A percentile compares a stretch with the other conserved stretches of the same genome.
Evolutionary conservation across 202 grass and related monocot genomes (phyloP).

Genomic region (Sporobolus alterniflorus): DNA sequence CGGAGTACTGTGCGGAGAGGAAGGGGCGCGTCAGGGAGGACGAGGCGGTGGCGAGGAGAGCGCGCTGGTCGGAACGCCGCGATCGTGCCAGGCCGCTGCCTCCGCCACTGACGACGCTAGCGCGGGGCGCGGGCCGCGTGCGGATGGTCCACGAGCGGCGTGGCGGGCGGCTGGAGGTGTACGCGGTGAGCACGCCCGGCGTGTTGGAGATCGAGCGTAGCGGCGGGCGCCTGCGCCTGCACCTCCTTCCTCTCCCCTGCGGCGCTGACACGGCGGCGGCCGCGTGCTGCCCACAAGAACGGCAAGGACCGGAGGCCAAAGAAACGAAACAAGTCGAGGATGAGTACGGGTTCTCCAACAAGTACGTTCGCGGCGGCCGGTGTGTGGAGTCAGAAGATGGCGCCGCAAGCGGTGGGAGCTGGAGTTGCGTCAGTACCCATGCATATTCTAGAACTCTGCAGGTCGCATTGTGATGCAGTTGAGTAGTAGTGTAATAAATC

Average conservation of each 20-base stretch:
- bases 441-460: too few species aligned
- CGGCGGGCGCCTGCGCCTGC: conserved; percentile 59
- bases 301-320: not conserved
- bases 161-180: conserved; percentile 64
- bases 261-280: not conserved
- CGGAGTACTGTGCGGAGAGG: not conserved
- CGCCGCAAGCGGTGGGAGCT: not conserved
- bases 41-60: not conserved
- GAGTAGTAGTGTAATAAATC: too few species aligned
- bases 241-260: conserved; percentile 36
- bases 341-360: conserved; percentile 17
- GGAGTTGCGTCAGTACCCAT: too few species aligned
- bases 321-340: not conserved
- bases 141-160: conserved; percentile 63
- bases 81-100: conserved; percentile 32
- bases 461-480: too few species aligned
- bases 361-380: conserved; percentile 37
- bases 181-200: conserved; percentile 35
- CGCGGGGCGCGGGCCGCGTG: conserved; percentile 27
- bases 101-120: conserved; percentile 65
- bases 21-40: conserved; percentile 30
- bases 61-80: not conserved
- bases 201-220: conserved; percentile 61
- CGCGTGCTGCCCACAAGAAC: conserved; percentile 1
- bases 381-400: conserved; percentile 34